Evolutionary conservation across 441 rosid species (phyloP).

Genomic region (Croton laevigatus): DNA sequence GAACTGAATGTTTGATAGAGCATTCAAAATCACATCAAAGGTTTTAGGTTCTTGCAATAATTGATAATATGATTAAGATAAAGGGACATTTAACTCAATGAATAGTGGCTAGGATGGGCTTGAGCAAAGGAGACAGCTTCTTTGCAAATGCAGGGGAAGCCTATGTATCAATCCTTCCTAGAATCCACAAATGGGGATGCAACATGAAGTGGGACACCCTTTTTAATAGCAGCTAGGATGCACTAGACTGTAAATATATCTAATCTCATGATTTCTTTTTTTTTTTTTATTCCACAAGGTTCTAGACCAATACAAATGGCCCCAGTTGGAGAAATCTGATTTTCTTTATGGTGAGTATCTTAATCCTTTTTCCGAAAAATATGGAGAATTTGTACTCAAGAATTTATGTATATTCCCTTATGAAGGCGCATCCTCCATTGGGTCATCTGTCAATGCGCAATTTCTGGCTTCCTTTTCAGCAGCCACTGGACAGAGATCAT

Average conservation of each 20-base stretch:
- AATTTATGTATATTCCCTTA: slow-evolving; percentile 19
- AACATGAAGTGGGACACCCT: no score
- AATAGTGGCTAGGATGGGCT: not conserved
- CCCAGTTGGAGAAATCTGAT: slow-evolving; percentile 74
- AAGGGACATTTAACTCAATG: slow-evolving; percentile 1
- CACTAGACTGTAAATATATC: not conserved
- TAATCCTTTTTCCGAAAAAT: slow-evolving; percentile 8
- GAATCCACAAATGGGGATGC: no score
- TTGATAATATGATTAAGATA: not conserved
- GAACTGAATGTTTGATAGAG: not conserved
- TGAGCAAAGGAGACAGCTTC: no score
- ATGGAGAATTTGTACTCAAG: slow-evolving; percentile 1
- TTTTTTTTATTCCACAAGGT: slow-evolving; percentile 42
- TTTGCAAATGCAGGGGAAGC: no score
- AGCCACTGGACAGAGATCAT: slow-evolving; percentile 74
- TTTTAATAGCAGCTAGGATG: slow-evolving; percentile 3
- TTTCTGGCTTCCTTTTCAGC: slow-evolving; percentile 85
- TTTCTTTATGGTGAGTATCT: slow-evolving; percentile 61
- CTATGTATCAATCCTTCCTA: no score
- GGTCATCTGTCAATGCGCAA: slow-evolving; percentile 66
- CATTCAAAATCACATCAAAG: not conserved
- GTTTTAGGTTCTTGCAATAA: not conserved
- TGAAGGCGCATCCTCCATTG: slow-evolving; percentile 81
- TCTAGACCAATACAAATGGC: slow-evolving; percentile 79
- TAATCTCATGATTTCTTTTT: slow-evolving; percentile 8